Evolutionary conservation across 306 rosid genomes (phyloP).

Genomic region (Sindora glabra): DNA sequence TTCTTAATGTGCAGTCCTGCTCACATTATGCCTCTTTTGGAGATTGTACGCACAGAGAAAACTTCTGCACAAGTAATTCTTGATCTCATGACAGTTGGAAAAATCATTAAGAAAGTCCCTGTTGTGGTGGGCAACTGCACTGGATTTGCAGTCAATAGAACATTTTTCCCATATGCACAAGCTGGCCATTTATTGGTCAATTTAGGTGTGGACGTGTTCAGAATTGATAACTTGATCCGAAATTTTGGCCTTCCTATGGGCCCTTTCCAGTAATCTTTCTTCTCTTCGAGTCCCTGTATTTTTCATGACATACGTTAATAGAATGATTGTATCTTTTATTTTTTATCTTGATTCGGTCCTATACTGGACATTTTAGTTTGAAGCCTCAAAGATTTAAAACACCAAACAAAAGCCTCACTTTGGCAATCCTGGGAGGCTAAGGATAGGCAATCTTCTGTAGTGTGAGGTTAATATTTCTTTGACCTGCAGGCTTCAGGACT

Average conservation of each 20-base stretch:
- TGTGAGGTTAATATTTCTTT: slow-evolving; percentile 12
- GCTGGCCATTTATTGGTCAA: slow-evolving; percentile 55
- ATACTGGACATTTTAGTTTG: not conserved
- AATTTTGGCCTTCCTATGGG: slow-evolving; percentile 88
- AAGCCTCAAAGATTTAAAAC: not conserved
- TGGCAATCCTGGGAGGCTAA: not conserved
- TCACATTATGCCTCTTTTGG: slow-evolving; percentile 95
- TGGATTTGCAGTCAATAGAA: slow-evolving; percentile 91
- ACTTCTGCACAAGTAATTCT: slow-evolving; percentile 91
- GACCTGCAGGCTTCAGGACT: slow-evolving; percentile 79
- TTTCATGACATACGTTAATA: not conserved
- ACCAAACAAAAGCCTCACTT: not conserved
- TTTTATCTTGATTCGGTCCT: not conserved
- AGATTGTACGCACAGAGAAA: slow-evolving; percentile 78
- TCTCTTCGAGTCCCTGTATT: slow-evolving; percentile 13
- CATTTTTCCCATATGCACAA: slow-evolving; percentile 90
- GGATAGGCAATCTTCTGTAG: not conserved
- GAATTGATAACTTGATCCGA: slow-evolving; percentile 67
- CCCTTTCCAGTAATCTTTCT: slow-evolving; percentile 80
- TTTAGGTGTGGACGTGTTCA: slow-evolving; percentile 79
- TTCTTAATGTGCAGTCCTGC: slow-evolving; percentile 80
- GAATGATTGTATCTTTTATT: not conserved
- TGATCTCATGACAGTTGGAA: slow-evolving; percentile 79
- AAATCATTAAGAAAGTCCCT: slow-evolving; percentile 77
- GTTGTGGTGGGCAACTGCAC: slow-evolving; percentile 97